Conservation (phyloP, 2,329 filamentous ascomycete genomes). For the Aspergillus hortae region DNA sequence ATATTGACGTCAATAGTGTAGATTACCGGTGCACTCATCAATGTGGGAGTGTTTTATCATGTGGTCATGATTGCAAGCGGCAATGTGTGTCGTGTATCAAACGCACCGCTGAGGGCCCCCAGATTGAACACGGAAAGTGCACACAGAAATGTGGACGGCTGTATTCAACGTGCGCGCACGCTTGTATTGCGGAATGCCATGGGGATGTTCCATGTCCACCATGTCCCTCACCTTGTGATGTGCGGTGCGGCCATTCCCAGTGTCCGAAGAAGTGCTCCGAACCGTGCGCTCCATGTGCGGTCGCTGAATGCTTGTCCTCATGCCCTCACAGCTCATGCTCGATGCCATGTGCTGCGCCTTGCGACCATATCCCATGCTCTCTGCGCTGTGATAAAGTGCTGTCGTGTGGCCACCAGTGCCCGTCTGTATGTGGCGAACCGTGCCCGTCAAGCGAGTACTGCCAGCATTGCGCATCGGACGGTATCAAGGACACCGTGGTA, state of each 20-base stretch:
- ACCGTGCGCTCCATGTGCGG: conserved; percentile 60
- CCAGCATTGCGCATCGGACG: conserved; percentile 47
- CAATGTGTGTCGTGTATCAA: conserved; percentile 49
- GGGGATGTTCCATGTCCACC: conserved; percentile 26
- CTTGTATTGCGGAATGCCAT: conserved; percentile 54
- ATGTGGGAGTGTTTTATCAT: conserved; percentile 49
- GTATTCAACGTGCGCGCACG: conserved; percentile 56
- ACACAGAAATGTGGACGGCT: conserved; percentile 47
- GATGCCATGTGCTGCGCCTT: conserved; percentile 65
- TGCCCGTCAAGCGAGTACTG: conserved; percentile 56
- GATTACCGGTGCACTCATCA: conserved; percentile 46
- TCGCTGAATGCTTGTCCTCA: conserved; percentile 50
- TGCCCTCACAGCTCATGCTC: conserved; percentile 53
- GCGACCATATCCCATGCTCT: conserved; percentile 63
- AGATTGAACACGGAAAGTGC: conserved; percentile 42
- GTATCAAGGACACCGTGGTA: conserved; percentile 46
- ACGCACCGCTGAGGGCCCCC: conserved; percentile 25
- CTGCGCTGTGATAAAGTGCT: conserved; percentile 54
- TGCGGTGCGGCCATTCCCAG: conserved; percentile 52
- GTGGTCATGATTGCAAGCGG: conserved; percentile 57
- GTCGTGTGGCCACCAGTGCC: conserved; percentile 61
- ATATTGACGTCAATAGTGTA: conserved; percentile 39
- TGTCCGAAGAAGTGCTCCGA: conserved; percentile 47
- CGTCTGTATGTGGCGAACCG: conserved; percentile 61
- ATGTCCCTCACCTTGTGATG: conserved; percentile 47